Percentiles rank a stretch among this genome's conserved stretches.
These are phyloP conservation scores for Orbilia ellipsospora DNA, from an alignment of 2,329 filamentous ascomycete genomes.

Conservation along the genomic window DNA sequence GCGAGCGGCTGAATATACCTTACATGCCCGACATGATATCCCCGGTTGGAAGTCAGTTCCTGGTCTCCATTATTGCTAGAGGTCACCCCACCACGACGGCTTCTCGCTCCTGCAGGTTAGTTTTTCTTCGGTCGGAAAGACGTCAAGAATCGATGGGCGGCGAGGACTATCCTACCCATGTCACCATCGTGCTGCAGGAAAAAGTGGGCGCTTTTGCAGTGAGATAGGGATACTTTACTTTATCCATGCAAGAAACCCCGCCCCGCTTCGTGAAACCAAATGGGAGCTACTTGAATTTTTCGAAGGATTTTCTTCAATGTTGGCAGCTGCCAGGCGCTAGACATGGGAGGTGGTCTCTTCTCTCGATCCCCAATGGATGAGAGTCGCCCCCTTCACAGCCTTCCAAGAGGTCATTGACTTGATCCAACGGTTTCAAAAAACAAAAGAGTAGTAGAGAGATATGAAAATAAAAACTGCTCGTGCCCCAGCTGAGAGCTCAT, in stretches of 20 bases:
- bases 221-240: conserved; percentile 8
- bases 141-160: not conserved
- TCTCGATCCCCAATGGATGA: conserved; percentile 9
- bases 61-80: not conserved
- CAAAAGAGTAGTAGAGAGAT: not conserved
- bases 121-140: not conserved
- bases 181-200: conserved; percentile 1
- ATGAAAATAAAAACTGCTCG: conserved; percentile 9
- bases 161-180: not conserved
- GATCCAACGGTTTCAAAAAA: conserved; percentile 22
- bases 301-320: conserved; percentile 34
- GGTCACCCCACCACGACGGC: not conserved
- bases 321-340: conserved; percentile 31
- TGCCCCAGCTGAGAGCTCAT: conserved; percentile 9
- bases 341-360: conserved; percentile 21
- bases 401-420: conserved; percentile 6
- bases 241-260: conserved; percentile 25
- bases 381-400: conserved; percentile 13
- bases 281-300: conserved; percentile 6
- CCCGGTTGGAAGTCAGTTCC: conserved; percentile 29
- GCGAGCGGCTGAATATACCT: conserved; percentile 24
- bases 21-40: conserved; percentile 2
- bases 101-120: not conserved
- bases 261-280: conserved; percentile 35
- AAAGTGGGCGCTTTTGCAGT: conserved; percentile 28